Percentiles rank a stretch among this genome's conserved stretches.
These are phyloP conservation scores for Peniophora sp. DNA, from an alignment of 1,284 basidiomycete genomes.

Conservation along the genomic window DNA sequence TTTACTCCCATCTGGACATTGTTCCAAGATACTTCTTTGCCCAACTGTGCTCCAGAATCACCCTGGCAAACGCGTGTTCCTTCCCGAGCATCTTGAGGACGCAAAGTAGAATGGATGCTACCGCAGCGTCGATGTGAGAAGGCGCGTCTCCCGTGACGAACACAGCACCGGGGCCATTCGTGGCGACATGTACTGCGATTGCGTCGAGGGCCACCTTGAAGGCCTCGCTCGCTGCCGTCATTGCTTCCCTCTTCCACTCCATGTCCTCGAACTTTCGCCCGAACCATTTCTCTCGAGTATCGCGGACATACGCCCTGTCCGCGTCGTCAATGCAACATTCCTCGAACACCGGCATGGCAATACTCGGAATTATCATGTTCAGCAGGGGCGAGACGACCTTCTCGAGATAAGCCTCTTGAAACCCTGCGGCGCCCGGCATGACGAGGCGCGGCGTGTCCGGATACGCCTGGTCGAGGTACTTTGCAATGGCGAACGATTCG, in stretches of 20 bases:
- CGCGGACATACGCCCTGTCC: neutral
- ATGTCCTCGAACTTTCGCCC: neutral
- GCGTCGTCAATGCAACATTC: too few species aligned
- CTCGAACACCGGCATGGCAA: neutral
- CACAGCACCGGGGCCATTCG: neutral
- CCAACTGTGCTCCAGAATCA: too few species aligned
- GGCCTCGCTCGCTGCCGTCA: neutral
- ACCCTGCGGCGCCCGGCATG: slow-evolving; percentile 16
- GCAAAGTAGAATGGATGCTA: too few species aligned
- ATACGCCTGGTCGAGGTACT: slow-evolving; percentile 25
- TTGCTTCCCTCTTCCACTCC: neutral
- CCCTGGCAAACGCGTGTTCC: too few species aligned
- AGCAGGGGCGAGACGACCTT: slow-evolving; percentile 2
- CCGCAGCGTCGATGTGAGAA: neutral
- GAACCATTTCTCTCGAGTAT: neutral
- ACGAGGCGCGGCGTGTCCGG: slow-evolving; percentile 19
- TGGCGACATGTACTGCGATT: neutral
- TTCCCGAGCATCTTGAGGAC: too few species aligned
- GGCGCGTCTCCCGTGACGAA: neutral
- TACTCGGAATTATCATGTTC: slow-evolving; percentile 7
- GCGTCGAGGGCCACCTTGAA: neutral
- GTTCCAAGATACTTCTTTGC: too few species aligned
- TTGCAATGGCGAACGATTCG: slow-evolving; percentile 23
- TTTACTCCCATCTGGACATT: too few species aligned
- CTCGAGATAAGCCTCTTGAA: slow-evolving; percentile 11